Base-by-base conservation (phyloP, 768 basidiomycete genomes). In the Suillus cothurnatus region DNA sequence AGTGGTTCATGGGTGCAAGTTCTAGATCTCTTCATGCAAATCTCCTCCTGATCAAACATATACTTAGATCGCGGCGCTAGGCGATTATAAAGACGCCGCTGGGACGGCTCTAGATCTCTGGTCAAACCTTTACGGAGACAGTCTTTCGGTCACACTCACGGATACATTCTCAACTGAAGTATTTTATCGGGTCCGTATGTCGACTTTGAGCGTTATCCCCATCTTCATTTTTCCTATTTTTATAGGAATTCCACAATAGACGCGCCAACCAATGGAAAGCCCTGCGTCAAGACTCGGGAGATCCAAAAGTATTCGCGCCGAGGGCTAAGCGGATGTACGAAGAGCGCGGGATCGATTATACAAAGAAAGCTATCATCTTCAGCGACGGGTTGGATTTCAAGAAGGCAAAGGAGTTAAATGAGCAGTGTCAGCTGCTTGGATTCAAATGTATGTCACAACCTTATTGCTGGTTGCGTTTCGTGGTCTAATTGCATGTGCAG, bases 271-370 rank as follows among this genome's bases (percentile, higher is more conserved):
- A 85, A 49, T 99, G 97, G 97, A 79, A 81, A 6, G 90, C 91
- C 0, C 80, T 99, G 15, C 86, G 97, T 23, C 97, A 99, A 73
- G 97, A 99, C 75, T 95, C 93, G 1, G 97, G 97, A 4, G 90
- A 97, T 71, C 95, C 97, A 0, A 84, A 91, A 65, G 76, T 74
- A n/a, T 99, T 94, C 72, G 94, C 89, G 5, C 85, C 86, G 11
- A 82, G 84, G 23, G 94, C 89, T 11, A 91, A 88, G 71, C 81
- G 84, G 66, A 81, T 90, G 63, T 99, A 94, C 75, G 78, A 86
- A 62, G 78, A 81, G 12, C 78, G 97, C 2, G 91, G 89, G 0
- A 86, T 94, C 47, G 87, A 93, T 62, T 77, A 83, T 49, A 77
- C 77, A 49, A 80, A 82, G 53, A 96, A 93, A 76, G 77, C 80